Percentiles rank a stretch among this genome's conserved stretches.
These are phyloP conservation scores for Kitagawia praeruptora DNA, from an alignment of 129 eudicot species.

Conservation along the genomic window DNA sequence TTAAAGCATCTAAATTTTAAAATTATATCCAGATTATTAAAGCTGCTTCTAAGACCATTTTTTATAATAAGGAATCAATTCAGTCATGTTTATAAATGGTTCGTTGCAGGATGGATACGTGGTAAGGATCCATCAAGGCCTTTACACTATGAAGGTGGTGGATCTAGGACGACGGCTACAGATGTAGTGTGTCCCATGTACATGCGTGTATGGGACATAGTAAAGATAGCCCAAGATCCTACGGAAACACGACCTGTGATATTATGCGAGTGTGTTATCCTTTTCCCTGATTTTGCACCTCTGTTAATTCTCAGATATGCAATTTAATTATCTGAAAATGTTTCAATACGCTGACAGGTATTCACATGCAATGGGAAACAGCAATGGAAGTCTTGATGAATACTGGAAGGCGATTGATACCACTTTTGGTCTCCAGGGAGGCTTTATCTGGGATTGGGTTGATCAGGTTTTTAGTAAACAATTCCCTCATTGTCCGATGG, in stretches of 20 bases:
- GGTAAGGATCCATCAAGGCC: conserved; percentile 84
- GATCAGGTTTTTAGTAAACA: conserved; percentile 50
- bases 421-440: conserved; percentile 96
- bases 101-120: conserved; percentile 80
- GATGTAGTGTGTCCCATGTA: conserved; percentile 97
- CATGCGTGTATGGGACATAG: conserved; percentile 95
- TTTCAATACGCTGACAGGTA: conserved; percentile 43
- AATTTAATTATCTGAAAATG: not conserved
- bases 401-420: conserved; percentile 96
- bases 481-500: not conserved
- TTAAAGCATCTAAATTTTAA: not conserved
- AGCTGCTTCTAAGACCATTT: not conserved
- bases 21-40: not conserved
- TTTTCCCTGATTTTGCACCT: conserved; percentile 6
- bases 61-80: not conserved
- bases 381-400: conserved; percentile 79
- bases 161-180: conserved; percentile 82
- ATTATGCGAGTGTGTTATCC: conserved; percentile 76
- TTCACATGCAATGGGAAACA: conserved; percentile 96
- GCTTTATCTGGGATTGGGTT: conserved; percentile 98
- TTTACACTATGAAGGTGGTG: conserved; percentile 94
- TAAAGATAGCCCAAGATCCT: conserved; percentile 87
- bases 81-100: conserved; percentile 3
- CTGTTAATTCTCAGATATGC: not conserved
- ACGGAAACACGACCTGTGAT: conserved; percentile 73